Percentiles rank a stretch among this genome's conserved stretches.
Evolutionary conservation across 2,329 filamentous ascomycete species (phyloP).

Genomic region (Scedosporium minutisporum): DNA sequence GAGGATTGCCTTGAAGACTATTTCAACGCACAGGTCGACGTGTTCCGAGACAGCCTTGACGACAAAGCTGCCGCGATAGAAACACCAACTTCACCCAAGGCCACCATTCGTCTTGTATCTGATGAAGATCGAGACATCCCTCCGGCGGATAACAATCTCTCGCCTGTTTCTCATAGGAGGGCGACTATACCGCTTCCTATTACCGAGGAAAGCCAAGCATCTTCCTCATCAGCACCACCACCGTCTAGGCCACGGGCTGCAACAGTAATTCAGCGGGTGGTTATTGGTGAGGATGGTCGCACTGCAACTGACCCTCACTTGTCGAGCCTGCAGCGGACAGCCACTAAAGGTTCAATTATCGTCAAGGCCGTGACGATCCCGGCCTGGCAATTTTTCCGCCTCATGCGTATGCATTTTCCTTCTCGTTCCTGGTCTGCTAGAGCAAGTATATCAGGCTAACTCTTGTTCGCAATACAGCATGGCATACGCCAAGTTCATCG

Average conservation of each 20-base stretch:
- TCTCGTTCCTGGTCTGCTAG: background rate
- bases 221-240: background rate
- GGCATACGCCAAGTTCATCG: constrained; percentile 52
- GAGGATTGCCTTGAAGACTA: constrained; percentile 91
- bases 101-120: constrained; percentile 1
- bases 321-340: constrained; percentile 32
- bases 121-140: background rate
- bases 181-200: background rate
- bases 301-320: constrained; percentile 12
- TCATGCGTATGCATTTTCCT: constrained; percentile 59
- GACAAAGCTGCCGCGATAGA: constrained; percentile 20
- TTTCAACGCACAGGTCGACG: constrained; percentile 89
- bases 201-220: background rate
- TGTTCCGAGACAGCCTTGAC: constrained; percentile 60
- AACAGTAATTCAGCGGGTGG: constrained; percentile 52
- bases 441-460: constrained; percentile 21
- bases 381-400: constrained; percentile 93
- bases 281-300: constrained; percentile 42
- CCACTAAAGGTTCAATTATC: constrained; percentile 36
- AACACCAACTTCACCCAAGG: background rate
- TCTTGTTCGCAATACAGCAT: constrained; percentile 44
- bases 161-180: background rate
- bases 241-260: constrained; percentile 26
- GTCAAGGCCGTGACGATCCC: constrained; percentile 86
- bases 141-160: background rate